A percentile compares a stretch with the other conserved stretches of the same genome.
phyloP scores from a whole-genome alignment of 2,329 filamentous ascomycete species.

The Curvularia eragrostidis region DNA sequence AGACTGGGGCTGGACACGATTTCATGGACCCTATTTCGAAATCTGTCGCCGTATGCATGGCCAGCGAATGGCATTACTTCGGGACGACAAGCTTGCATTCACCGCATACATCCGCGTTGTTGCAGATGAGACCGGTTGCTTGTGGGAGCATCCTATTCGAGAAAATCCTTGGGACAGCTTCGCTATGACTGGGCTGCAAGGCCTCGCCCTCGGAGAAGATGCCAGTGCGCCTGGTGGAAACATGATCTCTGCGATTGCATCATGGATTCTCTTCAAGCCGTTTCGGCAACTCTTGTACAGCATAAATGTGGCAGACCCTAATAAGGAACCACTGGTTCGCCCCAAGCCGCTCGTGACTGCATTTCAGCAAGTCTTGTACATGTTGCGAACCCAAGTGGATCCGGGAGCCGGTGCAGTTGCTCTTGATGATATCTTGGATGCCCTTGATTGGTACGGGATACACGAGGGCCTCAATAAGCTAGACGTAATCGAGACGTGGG shows the following conservation, averaged over 20 bases:
- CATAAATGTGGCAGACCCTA: constrained; percentile 56
- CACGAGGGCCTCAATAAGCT: constrained; percentile 49
- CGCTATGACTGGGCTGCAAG: constrained; percentile 63
- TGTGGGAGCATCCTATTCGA: constrained; percentile 66
- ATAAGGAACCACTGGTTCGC: constrained; percentile 53
- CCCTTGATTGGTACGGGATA: constrained; percentile 52
- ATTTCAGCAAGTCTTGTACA: constrained; percentile 60
- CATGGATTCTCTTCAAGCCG: constrained; percentile 66
- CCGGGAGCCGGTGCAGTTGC: constrained; percentile 44
- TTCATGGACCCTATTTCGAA: constrained; percentile 64
- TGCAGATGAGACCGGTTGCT: constrained; percentile 64
- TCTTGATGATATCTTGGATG: constrained; percentile 46
- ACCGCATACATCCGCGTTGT: constrained; percentile 67
- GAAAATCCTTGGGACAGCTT: constrained; percentile 65
- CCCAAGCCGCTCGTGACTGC: constrained; percentile 60
- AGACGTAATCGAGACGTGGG: constrained; percentile 64
- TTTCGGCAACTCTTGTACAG: constrained; percentile 64
- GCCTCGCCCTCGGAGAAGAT: constrained; percentile 48
- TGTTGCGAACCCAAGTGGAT: constrained; percentile 54
- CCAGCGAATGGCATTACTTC: constrained; percentile 65
- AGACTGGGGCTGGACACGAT: constrained; percentile 70
- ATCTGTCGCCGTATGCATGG: constrained; percentile 64
- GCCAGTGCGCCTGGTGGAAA: constrained; percentile 47
- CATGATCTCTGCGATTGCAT: constrained; percentile 62
- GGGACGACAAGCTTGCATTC: constrained; percentile 67